These are phyloP conservation scores for Neonectria neomacrospora DNA, from an alignment of 2,329 filamentous ascomycete species.

Conservation along the genomic window DNA sequence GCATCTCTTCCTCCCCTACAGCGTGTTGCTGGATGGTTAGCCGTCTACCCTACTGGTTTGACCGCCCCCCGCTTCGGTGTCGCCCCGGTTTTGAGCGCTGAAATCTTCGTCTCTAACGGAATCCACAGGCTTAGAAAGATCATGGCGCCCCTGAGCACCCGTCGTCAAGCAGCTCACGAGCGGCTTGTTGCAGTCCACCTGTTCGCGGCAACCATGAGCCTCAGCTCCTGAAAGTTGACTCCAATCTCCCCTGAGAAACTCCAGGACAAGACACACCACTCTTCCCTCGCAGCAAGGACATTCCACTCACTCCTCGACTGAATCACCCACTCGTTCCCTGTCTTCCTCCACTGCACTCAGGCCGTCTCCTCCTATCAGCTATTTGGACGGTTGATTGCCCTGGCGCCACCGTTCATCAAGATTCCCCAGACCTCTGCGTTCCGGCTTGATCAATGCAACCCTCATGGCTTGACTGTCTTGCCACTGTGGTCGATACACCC, in stretches of 20 bases:
- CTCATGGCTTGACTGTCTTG: constrained; percentile 6
- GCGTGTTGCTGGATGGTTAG: neutral
- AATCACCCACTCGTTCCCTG: neutral
- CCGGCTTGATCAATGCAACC: constrained; percentile 15
- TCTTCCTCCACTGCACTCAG: neutral
- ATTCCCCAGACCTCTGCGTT: constrained; percentile 2
- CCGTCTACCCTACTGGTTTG: neutral
- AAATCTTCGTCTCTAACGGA: neutral
- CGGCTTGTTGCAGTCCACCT: neutral
- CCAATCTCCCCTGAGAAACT: neutral
- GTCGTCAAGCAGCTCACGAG: neutral
- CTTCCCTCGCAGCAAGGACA: constrained; percentile 1
- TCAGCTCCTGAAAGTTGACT: neutral
- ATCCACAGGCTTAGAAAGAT: neutral
- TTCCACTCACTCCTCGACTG: constrained; percentile 5
- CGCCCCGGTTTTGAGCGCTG: neutral
- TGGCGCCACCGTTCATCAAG: constrained; percentile 1
- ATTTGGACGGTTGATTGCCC: neutral
- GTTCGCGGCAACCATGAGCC: neutral
- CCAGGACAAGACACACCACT: neutral
- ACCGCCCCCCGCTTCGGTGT: neutral
- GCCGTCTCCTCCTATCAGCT: neutral
- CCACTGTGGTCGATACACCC: neutral
- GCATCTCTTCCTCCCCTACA: neutral
- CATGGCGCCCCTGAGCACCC: neutral